Evolutionary conservation across 2,329 filamentous ascomycete species (phyloP).

Genomic region (Madurella fahalii): DNA sequence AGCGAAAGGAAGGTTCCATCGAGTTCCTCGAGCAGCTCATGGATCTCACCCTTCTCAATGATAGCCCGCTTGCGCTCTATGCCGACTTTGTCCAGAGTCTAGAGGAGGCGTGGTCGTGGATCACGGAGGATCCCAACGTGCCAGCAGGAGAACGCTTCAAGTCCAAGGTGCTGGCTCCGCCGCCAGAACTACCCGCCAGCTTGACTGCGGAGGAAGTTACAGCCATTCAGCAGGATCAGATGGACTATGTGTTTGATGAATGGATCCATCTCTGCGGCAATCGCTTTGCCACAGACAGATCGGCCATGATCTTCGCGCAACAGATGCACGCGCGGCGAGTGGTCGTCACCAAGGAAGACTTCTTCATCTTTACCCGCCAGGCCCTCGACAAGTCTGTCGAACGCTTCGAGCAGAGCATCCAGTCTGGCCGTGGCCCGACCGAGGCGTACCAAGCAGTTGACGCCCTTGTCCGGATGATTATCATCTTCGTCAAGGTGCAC

Average conservation of each 20-base stretch:
- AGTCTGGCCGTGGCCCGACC: slow-evolving; percentile 54
- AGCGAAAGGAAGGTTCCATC: slow-evolving; percentile 67
- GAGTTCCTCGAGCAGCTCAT: slow-evolving; percentile 77
- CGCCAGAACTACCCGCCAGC: slow-evolving; percentile 40
- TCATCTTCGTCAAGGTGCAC: slow-evolving; percentile 70
- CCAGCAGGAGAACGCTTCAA: slow-evolving; percentile 67
- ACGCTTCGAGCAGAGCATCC: slow-evolving; percentile 68
- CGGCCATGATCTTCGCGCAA: slow-evolving; percentile 70
- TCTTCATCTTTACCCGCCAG: slow-evolving; percentile 72
- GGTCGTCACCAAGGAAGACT: slow-evolving; percentile 70
- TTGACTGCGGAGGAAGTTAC: slow-evolving; percentile 53
- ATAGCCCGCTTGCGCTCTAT: slow-evolving; percentile 72
- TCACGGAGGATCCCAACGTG: slow-evolving; percentile 66
- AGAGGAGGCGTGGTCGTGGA: slow-evolving; percentile 76
- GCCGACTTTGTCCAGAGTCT: slow-evolving; percentile 83
- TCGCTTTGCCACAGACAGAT: slow-evolving; percentile 68
- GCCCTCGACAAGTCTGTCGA: slow-evolving; percentile 77
- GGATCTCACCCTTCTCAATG: slow-evolving; percentile 72
- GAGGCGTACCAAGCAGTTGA: slow-evolving; percentile 65
- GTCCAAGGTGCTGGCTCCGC: slow-evolving; percentile 48
- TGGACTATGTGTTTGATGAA: slow-evolving; percentile 94
- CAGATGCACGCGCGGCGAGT: slow-evolving; percentile 74
- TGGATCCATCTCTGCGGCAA: slow-evolving; percentile 83
- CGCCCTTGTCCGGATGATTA: slow-evolving; percentile 75
- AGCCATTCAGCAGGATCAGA: slow-evolving; percentile 67